Base-by-base conservation (phyloP, 768 basidiomycete genomes). In the Rhodotorula sphaerocarpa region DNA sequence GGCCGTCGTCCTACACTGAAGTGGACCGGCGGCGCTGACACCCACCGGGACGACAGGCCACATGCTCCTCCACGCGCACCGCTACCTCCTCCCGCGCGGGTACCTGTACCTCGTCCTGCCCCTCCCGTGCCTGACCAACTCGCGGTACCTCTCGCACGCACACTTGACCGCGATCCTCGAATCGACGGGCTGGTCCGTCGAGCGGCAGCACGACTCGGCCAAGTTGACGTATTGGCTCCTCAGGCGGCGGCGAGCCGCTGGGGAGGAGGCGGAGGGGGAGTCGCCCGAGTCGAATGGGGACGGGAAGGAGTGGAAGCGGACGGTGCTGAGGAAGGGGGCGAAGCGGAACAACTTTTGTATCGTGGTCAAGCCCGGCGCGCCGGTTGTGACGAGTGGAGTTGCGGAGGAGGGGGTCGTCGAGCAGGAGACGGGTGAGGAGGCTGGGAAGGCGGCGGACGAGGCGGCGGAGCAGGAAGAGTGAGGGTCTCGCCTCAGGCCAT, bases 61-160 rank as follows among this genome's bases (percentile, higher is more conserved):
- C 21, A 71, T 72, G 58, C 63, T 72, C 31, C 52, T 55, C 2
- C 65, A 57, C 44, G 66, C 68, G 5, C 71, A 72, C 55, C 7
- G 42, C 16, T 71, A 66, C 61, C 63, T 72, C 56, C 57, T 61
- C 18, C 58, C 70, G 6, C 25, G 47, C 23, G 70, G 70, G 14
- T 61, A 59, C 43, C 66, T 72, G 33, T 72, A 69, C 64, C 27
- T 70, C 51, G 71, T 72, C 59, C 70, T 72, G 7, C 71, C 71
- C 5, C 62, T 70, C 15, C 64, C 71, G 15, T 72, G 71, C 56
- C 55, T 72, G 10, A 61, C 64, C 39, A 72, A 72, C 61, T 67
- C 65, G 1, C 67, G 71, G 25, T 72, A 72, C 57, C 41, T 70
- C 16, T 57, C 59, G 10, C 63, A 59, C 43, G 60, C 48, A 11